Evolutionary conservation across 345 rosid genomes (phyloP).

Genomic region (Syzygium jambos): DNA sequence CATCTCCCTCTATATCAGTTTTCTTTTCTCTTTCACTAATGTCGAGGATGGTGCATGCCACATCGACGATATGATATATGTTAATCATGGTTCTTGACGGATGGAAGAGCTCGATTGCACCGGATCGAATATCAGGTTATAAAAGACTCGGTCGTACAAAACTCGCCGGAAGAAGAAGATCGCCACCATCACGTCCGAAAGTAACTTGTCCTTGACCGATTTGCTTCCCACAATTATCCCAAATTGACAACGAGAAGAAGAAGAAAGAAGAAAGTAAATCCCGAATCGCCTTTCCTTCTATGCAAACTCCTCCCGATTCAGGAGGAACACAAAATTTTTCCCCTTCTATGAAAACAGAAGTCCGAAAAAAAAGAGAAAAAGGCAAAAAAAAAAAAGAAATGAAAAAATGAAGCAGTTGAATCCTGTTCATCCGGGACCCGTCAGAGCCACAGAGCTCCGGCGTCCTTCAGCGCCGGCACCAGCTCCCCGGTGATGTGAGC

Average conservation of each 20-base stretch:
- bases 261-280: background rate
- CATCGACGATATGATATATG: background rate
- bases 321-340: background rate
- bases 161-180: background rate
- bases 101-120: background rate
- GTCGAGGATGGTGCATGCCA: background rate
- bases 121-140: background rate
- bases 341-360: background rate
- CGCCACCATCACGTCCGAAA: background rate
- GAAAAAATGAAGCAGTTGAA: background rate
- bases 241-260: background rate
- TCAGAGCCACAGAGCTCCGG: conserved; percentile 92
- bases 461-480: conserved; percentile 63
- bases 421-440: background rate
- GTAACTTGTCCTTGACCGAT: background rate
- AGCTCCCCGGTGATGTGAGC: conserved; percentile 80
- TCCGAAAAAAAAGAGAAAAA: background rate
- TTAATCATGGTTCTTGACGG: background rate
- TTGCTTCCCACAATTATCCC: background rate
- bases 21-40: background rate
- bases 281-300: background rate
- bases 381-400: background rate
- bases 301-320: background rate
- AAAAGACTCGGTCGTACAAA: background rate
- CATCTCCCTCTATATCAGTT: background rate